Base-by-base conservation (phyloP, 2,329 filamentous ascomycete species). In the Trichoderma arundinaceum region DNA sequence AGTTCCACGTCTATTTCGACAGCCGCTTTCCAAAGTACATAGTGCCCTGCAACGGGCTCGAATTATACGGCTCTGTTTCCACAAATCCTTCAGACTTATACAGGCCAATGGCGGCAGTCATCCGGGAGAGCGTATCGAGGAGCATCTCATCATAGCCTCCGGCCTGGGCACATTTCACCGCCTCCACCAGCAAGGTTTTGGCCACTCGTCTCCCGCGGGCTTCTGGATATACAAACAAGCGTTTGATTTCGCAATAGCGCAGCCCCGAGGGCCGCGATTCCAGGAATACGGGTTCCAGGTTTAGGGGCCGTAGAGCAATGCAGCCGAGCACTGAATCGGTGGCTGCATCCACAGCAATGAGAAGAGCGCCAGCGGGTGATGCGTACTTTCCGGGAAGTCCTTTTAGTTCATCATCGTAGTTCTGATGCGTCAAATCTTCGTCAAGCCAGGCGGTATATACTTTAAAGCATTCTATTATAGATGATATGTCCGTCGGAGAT, bases 191-290 rank as follows among this genome's bases (percentile, higher is more conserved):
- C 43, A 75, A 44, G 1, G 49, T 66, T n/a, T 67, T 66, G 0
- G 72, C 71, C 17, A 74, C 68, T 2, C 66, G 68, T 7, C 71
- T 65, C 5, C 73, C 73, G 12, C 73, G 63, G 2, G 70, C 72
- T 43, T 69, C 71, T 0, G 73, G 73, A 17, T 74, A 74, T 5
- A 75, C 69, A 51, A 71, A 75, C 1, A 74, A 66, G 8, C 73
- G 65, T 44, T 74, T 75, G 17, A 74, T 52, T 43, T 75, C 73
- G 33, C 72, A 72, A 53, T 71, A 72, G 19, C 61, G 64, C 4
- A 49, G 35, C 6, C 64, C 38, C 1, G 1, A n/a, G 2, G 6
- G 15, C 6, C 35, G 64, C 2, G 44, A 54, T 28, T n/a, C 46
- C 0, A 51, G 15, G 38, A 71, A 72, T 3, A 66, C 41, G 1